phyloP scores from a whole-genome alignment of 2,329 filamentous ascomycete species.

The Fusarium veterinarium region DNA sequence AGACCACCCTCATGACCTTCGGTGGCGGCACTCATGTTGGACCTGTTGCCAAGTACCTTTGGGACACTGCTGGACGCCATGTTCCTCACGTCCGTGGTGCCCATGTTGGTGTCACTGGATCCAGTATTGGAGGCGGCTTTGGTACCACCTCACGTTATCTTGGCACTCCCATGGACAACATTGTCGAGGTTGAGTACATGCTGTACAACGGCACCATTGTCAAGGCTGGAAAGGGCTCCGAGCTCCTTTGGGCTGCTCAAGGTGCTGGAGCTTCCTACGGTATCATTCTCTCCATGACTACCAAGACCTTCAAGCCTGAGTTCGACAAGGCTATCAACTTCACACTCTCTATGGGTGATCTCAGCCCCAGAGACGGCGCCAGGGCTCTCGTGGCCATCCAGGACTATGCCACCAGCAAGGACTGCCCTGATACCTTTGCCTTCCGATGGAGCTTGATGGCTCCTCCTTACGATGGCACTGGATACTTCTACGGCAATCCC shows the following conservation, averaged over 20 bases:
- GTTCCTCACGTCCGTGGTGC: constrained; percentile 41
- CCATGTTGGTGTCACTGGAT: constrained; percentile 40
- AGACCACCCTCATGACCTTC: constrained; percentile 33
- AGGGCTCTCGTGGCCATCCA: constrained; percentile 40
- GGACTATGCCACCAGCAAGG: constrained; percentile 26
- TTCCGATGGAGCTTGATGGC: constrained; percentile 38
- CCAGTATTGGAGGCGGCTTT: constrained; percentile 41
- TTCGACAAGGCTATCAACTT: constrained; percentile 38
- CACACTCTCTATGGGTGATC: constrained; percentile 31
- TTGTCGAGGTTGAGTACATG: constrained; percentile 41
- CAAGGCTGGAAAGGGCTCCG: constrained; percentile 31
- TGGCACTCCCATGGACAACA: constrained; percentile 39
- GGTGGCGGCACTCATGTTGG: constrained; percentile 42
- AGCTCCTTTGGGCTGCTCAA: constrained; percentile 41
- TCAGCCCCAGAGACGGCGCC: constrained; percentile 25
- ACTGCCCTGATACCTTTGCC: constrained; percentile 38
- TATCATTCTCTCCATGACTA: constrained; percentile 40
- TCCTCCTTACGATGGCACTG: constrained; percentile 22
- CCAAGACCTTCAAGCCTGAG: constrained; percentile 39
- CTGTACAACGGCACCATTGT: constrained; percentile 43
- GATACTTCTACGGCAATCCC: constrained; percentile 45
- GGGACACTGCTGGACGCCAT: constrained; percentile 41
- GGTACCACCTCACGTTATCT: constrained; percentile 33
- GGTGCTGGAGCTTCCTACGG: constrained; percentile 41
- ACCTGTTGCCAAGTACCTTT: constrained; percentile 38